Evolutionary conservation across 179 eudicot genomes (phyloP).

Genomic region (Beta macrorhiza): DNA sequence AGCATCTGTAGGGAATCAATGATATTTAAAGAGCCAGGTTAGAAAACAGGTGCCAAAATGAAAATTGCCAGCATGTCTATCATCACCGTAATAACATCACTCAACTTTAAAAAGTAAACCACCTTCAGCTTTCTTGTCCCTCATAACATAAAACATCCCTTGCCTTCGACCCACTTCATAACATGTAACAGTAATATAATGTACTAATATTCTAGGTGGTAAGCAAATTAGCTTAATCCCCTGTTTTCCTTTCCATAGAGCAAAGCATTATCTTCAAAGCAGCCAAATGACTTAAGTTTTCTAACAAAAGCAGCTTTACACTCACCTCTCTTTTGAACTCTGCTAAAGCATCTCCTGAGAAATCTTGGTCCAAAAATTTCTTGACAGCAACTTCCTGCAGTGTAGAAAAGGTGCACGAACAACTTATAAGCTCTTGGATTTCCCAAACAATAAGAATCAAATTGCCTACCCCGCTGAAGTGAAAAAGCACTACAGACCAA

Average conservation of each 20-base stretch:
- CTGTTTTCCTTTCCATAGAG: not conserved
- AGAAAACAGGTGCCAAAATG: not conserved
- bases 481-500: not conserved
- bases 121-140: not conserved
- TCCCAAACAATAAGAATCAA: not conserved
- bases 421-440: constrained; percentile 11
- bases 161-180: not conserved
- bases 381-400: constrained; percentile 94
- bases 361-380: constrained; percentile 95
- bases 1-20: no score
- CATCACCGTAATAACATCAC: not conserved
- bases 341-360: constrained; percentile 95
- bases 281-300: not conserved
- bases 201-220: not conserved
- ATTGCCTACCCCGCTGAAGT: not conserved
- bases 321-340: constrained; percentile 97
- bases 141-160: not conserved
- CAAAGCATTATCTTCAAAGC: not conserved
- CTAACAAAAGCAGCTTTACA: constrained; percentile 9
- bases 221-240: not conserved
- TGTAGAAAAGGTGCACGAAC: constrained; percentile 21
- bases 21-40: not conserved
- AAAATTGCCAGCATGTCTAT: not conserved
- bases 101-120: not conserved
- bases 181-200: constrained; percentile 8